Percentiles rank a stretch among this genome's conserved stretches.
Conservation (phyloP, 2,329 filamentous ascomycete genomes). For the Aureobasidium sp. region DNA sequence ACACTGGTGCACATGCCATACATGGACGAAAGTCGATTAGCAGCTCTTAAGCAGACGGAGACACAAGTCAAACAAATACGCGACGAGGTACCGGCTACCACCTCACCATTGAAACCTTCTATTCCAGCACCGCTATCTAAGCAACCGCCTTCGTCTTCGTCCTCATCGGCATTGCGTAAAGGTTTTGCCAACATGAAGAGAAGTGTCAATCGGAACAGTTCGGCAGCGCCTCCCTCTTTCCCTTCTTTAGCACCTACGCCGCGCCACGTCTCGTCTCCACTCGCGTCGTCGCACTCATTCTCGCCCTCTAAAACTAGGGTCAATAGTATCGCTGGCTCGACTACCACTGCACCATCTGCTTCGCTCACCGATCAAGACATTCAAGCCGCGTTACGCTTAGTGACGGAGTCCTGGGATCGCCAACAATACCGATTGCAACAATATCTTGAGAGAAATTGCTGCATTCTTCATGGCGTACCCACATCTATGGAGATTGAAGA, state of each 20-base stretch:
- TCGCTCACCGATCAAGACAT: conserved; percentile 41
- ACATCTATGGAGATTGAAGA: conserved; percentile 38
- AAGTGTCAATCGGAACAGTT: conserved; percentile 23
- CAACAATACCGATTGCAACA: conserved; percentile 40
- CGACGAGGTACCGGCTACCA: conserved; percentile 26
- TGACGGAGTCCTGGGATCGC: conserved; percentile 43
- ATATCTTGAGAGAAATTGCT: conserved; percentile 40
- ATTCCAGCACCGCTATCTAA: conserved; percentile 14
- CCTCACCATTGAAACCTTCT: conserved; percentile 17
- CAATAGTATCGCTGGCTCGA: conserved; percentile 16
- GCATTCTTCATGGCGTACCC: conserved; percentile 36
- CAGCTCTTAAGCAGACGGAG: conserved; percentile 52
- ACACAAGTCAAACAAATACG: conserved; percentile 47
- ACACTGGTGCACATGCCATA: conserved; percentile 53
- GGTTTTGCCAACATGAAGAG: conserved; percentile 27
- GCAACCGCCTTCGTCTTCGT: background rate
- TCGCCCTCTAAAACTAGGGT: conserved; percentile 18
- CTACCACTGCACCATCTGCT: conserved; percentile 19
- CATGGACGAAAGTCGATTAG: conserved; percentile 54
- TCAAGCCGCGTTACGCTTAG: conserved; percentile 39
- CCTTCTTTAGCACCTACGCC: conserved; percentile 14
- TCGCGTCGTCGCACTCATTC: conserved; percentile 19
- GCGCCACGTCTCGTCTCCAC: conserved; percentile 14
- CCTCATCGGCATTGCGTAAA: conserved; percentile 19
- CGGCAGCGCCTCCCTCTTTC: conserved; percentile 25